Evolutionary conservation across 768 basidiomycete genomes (phyloP).

Genomic region (Tulasnella sp.): DNA sequence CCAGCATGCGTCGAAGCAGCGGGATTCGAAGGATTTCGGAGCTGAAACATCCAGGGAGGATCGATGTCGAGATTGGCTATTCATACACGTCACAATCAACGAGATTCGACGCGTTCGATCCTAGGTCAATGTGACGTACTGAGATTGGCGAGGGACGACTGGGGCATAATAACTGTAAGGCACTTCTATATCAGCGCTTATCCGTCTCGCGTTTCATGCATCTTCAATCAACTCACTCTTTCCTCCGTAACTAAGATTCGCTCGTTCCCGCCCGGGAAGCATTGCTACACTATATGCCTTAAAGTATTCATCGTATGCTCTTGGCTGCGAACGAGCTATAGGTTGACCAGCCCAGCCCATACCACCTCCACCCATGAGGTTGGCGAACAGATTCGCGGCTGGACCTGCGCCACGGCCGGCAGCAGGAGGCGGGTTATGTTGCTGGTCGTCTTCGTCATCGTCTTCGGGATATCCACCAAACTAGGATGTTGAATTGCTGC

Average conservation of each 20-base stretch:
- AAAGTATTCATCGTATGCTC: constrained; percentile 82
- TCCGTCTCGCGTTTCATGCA: background rate
- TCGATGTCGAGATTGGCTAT: constrained; percentile 71
- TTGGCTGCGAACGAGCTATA: constrained; percentile 34
- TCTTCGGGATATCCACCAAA: constrained; percentile 13
- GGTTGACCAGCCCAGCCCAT: constrained; percentile 15
- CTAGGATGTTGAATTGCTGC: background rate
- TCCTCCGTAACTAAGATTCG: constrained; percentile 92
- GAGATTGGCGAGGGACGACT: constrained; percentile 81
- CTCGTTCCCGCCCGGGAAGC: constrained; percentile 73
- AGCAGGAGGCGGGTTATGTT: background rate
- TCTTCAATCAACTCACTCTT: constrained; percentile 56
- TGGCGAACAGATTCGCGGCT: constrained; percentile 18
- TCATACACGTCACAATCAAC: background rate
- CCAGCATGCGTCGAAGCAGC: constrained; percentile 88
- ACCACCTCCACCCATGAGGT: constrained; percentile 12
- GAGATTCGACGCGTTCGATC: background rate
- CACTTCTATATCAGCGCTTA: background rate
- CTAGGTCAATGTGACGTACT: constrained; percentile 29
- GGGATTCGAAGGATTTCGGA: constrained; percentile 78
- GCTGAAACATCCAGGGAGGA: constrained; percentile 90
- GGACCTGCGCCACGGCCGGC: background rate
- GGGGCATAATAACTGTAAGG: constrained; percentile 88
- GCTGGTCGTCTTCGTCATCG: constrained; percentile 18
- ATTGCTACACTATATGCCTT: constrained; percentile 94